Evolutionary conservation across 2,329 filamentous ascomycete genomes (phyloP).

Genomic region (Calonectria pseudoreteaudii): DNA sequence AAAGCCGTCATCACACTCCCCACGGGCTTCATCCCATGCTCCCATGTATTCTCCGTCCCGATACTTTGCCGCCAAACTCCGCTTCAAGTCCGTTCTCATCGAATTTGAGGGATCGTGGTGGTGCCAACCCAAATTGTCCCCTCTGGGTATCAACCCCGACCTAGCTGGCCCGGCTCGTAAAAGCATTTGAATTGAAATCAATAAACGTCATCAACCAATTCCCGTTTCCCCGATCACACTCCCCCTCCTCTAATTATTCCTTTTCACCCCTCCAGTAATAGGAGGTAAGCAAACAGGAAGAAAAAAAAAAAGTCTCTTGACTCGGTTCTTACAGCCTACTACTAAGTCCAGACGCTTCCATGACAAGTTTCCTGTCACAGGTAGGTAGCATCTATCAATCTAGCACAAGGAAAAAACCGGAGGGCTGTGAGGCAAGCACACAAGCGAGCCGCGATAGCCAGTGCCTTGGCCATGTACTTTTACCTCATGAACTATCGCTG

Average conservation of each 20-base stretch:
- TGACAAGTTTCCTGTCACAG: neutral
- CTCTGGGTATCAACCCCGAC: neutral
- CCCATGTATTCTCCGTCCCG: neutral
- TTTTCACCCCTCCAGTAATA: constrained; percentile 12
- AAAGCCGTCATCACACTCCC: neutral
- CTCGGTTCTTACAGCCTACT: constrained; percentile 25
- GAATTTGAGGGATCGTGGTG: neutral
- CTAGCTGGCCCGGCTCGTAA: neutral
- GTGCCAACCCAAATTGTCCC: neutral
- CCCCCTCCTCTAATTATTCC: constrained; percentile 10
- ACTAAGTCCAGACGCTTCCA: constrained; percentile 22
- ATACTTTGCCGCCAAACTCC: neutral
- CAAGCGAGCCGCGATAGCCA: constrained; percentile 45
- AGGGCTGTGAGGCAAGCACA: constrained; percentile 34
- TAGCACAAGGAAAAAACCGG: constrained; percentile 28
- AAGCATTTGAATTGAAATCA: constrained; percentile 26
- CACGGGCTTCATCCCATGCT: neutral
- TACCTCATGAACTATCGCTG: constrained; percentile 38
- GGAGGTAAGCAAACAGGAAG: no score
- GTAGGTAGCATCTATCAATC: constrained; percentile 13
- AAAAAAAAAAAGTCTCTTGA: constrained; percentile 32
- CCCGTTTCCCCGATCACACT: constrained; percentile 32
- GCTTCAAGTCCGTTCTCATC: neutral
- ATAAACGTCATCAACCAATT: constrained; percentile 34
- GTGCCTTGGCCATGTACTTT: constrained; percentile 25